Evolutionary conservation across 2,329 filamentous ascomycete genomes (phyloP).

Genomic region (Trichoderma sp.): DNA sequence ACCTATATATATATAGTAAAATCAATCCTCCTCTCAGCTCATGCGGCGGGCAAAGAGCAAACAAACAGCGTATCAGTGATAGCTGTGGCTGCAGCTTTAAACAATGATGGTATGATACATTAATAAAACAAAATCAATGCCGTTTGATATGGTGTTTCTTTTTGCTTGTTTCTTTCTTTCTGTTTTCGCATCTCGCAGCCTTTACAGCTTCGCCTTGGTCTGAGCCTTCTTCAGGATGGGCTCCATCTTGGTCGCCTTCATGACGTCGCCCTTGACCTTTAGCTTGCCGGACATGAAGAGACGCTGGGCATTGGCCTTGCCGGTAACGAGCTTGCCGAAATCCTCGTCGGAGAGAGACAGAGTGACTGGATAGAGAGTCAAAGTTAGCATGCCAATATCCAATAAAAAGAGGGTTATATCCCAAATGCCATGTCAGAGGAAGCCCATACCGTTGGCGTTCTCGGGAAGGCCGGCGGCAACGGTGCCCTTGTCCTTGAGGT

Average conservation of each 20-base stretch:
- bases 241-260: conserved; percentile 98
- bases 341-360: conserved; percentile 81
- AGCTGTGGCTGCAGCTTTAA: background rate
- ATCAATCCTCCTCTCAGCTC: background rate
- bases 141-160: background rate
- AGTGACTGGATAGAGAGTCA: conserved; percentile 62
- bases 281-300: conserved; percentile 98
- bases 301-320: conserved; percentile 91
- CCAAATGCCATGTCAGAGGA: background rate
- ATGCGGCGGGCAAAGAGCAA: background rate
- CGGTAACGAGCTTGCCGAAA: conserved; percentile 78
- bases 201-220: conserved; percentile 79
- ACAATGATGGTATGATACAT: conserved; percentile 23
- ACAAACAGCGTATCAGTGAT: background rate
- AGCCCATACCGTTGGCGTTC: conserved; percentile 75
- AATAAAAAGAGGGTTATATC: conserved; percentile 23
- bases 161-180: background rate
- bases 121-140: conserved; percentile 10
- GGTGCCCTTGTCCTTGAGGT: conserved; percentile 85
- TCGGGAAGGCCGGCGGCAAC: conserved; percentile 76
- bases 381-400: background rate
- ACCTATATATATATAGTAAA: conserved; percentile 3
- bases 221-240: conserved; percentile 88
- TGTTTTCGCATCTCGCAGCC: background rate
- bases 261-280: conserved; percentile 96